phyloP scores from a whole-genome alignment of 257 asterid genomes.

The Galeopsis tetrahit region DNA sequence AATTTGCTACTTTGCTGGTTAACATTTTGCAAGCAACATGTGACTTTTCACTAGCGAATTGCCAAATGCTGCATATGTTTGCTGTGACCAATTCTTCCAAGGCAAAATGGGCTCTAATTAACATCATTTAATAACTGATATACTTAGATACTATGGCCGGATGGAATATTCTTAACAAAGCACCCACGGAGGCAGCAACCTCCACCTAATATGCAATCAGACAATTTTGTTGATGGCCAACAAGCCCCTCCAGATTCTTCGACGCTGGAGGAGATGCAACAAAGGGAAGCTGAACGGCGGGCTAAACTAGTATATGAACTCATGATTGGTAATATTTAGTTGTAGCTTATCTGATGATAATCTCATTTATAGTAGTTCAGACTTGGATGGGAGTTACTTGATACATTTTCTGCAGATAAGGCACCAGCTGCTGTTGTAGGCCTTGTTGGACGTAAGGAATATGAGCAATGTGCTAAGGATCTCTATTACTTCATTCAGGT shows the following conservation, averaged over 20 bases:
- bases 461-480: constrained; percentile 89
- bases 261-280: constrained; percentile 64
- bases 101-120: constrained; percentile 20
- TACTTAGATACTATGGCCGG: constrained; percentile 90
- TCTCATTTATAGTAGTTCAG: constrained; percentile 11
- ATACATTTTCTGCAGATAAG: constrained; percentile 62
- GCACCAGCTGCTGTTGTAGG: constrained; percentile 92
- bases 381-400: constrained; percentile 3
- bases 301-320: constrained; percentile 77
- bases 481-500: constrained; percentile 97
- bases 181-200: constrained; percentile 82
- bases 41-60: background rate
- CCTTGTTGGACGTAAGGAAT: constrained; percentile 87
- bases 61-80: constrained; percentile 31
- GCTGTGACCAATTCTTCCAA: constrained; percentile 22
- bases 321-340: constrained; percentile 64
- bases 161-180: constrained; percentile 93
- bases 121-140: constrained; percentile 31
- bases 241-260: constrained; percentile 57
- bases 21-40: background rate
- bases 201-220: constrained; percentile 51
- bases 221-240: constrained; percentile 42
- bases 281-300: constrained; percentile 78
- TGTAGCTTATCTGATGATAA: constrained; percentile 13
- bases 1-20: constrained; percentile 18